Conservation (phyloP, 192 early-diverging fungal species). For the Rhizophagus sp. region DNA sequence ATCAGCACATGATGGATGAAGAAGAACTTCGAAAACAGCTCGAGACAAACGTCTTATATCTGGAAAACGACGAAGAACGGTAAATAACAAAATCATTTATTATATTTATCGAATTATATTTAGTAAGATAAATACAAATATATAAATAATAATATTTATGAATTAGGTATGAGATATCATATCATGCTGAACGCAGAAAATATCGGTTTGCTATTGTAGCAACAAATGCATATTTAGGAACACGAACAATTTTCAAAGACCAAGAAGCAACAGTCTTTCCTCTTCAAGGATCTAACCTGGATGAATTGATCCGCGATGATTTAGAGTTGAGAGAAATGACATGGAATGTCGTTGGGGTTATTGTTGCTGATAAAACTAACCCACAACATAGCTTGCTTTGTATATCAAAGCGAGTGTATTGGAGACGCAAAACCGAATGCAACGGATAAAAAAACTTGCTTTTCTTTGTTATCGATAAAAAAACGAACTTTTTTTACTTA, state of each 20-base stretch:
- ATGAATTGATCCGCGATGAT: slow-evolving; percentile 29
- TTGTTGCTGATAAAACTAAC: slow-evolving; percentile 13
- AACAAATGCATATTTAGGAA: slow-evolving; percentile 11
- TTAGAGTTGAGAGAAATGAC: slow-evolving; percentile 11
- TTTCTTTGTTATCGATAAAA: neutral
- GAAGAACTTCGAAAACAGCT: slow-evolving; percentile 39
- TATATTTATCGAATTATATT: no score
- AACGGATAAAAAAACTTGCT: neutral
- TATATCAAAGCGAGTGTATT: slow-evolving; percentile 17
- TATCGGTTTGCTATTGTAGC: slow-evolving; percentile 48
- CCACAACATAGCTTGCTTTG: slow-evolving; percentile 18
- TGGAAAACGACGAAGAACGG: slow-evolving; percentile 50
- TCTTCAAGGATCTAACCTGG: neutral
- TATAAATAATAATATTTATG: slow-evolving; percentile 8
- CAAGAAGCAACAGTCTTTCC: neutral
- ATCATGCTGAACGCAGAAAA: slow-evolving; percentile 29
- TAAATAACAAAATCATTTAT: slow-evolving; percentile 5
- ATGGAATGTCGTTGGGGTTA: slow-evolving; percentile 28
- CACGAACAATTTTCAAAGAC: neutral
- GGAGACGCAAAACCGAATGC: neutral
- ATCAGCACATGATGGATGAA: slow-evolving; percentile 48
- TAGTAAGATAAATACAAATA: no score
- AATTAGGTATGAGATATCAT: slow-evolving; percentile 36
- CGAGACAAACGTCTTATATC: slow-evolving; percentile 39
- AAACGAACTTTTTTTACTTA: neutral